Evolutionary conservation across 2,329 filamentous ascomycete genomes (phyloP).

Genomic region (Fusarium paranaense): DNA sequence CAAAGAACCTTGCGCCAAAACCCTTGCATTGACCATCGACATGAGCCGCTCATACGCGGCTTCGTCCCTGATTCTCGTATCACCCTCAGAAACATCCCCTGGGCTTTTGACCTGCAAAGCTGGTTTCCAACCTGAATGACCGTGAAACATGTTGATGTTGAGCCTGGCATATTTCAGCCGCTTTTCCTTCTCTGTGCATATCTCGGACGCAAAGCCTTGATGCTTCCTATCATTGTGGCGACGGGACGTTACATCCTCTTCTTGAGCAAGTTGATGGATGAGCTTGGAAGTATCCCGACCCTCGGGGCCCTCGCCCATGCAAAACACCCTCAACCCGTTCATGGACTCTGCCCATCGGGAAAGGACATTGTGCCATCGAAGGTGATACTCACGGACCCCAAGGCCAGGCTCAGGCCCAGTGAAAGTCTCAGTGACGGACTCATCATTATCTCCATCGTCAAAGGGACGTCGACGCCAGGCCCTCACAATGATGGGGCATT

Average conservation of each 20-base stretch:
- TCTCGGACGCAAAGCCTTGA: background rate
- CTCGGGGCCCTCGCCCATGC: background rate
- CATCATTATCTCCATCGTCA: background rate
- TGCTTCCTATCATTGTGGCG: background rate
- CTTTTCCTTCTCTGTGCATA: background rate
- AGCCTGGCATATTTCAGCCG: background rate
- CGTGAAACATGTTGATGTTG: background rate
- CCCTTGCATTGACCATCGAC: background rate
- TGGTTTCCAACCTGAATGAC: background rate
- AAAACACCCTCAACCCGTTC: constrained; percentile 9
- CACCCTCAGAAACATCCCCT: background rate
- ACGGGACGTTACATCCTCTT: background rate
- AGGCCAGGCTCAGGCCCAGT: background rate
- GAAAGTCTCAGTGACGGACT: background rate
- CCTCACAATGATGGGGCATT: constrained; percentile 51
- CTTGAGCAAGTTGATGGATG: background rate
- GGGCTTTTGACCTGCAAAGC: background rate
- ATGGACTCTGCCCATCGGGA: constrained; percentile 5
- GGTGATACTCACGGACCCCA: background rate
- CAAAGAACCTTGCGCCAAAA: background rate
- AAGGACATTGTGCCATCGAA: constrained; percentile 13
- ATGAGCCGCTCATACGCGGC: background rate
- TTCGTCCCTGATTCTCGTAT: background rate
- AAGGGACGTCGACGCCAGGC: background rate
- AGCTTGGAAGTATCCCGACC: background rate